phyloP scores from a whole-genome alignment of 2,329 filamentous ascomycete genomes.

The Byssochlamys sp. region DNA sequence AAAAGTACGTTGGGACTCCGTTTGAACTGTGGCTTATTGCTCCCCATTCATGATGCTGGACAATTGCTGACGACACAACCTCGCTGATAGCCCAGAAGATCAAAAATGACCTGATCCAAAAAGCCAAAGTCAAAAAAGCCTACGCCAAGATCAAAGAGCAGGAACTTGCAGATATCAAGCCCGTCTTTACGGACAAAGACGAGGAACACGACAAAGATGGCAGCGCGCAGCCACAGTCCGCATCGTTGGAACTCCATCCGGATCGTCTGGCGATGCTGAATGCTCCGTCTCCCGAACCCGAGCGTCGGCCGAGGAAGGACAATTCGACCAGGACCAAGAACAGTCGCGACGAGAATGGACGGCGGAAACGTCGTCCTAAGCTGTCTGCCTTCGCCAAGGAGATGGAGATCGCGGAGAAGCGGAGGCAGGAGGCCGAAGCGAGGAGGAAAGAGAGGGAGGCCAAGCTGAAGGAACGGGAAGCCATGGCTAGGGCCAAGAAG shows the following conservation, averaged over 20 bases:
- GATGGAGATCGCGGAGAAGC: conserved; percentile 56
- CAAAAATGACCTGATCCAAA: conserved; percentile 78
- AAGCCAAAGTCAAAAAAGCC: conserved; percentile 84
- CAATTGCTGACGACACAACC: too few relatives aligned
- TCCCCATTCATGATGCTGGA: too few relatives aligned
- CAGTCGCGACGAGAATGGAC: conserved; percentile 16
- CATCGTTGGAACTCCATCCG: conserved; percentile 49
- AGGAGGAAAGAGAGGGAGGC: conserved; percentile 56
- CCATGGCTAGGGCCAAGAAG: conserved; percentile 52
- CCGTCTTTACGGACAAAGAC: conserved; percentile 24
- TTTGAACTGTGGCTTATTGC: too few relatives aligned
- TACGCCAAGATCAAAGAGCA: conserved; percentile 77
- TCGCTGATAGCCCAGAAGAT: conserved; percentile 63
- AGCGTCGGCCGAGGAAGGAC: conserved; percentile 5
- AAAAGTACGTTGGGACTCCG: conserved; percentile 47
- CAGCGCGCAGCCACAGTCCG: conserved; percentile 17
- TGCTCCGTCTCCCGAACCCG: conserved; percentile 22
- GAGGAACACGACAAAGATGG: conserved; percentile 9
- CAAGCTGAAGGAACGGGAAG: conserved; percentile 61
- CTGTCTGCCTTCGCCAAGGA: conserved; percentile 54
- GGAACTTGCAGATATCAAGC: conserved; percentile 34
- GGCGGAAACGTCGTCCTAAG: conserved; percentile 32
- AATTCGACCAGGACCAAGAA: conserved; percentile 6
- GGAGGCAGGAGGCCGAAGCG: conserved; percentile 50
- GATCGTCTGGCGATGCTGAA: conserved; percentile 52